Conservation (phyloP, 805 yeast genomes). For the Starmerella potacharoeniae region DNA sequence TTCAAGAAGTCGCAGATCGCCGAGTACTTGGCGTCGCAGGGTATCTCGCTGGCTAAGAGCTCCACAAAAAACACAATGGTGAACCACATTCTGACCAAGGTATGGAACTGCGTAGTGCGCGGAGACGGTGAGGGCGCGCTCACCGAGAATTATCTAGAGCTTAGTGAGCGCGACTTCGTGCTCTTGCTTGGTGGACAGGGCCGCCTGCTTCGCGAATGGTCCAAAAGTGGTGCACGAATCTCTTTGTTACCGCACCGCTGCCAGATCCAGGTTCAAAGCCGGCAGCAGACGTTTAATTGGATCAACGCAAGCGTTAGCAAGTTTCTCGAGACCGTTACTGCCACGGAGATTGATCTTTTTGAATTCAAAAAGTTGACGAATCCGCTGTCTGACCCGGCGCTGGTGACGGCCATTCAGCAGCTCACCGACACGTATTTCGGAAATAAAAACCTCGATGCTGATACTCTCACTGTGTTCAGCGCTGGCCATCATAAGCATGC, state of each 20-base stretch:
- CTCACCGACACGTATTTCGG: slow-evolving; percentile 25
- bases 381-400: slow-evolving; percentile 8
- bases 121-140: slow-evolving; percentile 28
- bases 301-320: slow-evolving; percentile 29
- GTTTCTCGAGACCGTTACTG: slow-evolving; percentile 25
- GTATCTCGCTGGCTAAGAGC: not conserved
- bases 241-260: slow-evolving; percentile 28
- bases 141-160: slow-evolving; percentile 28
- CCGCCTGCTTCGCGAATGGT: slow-evolving; percentile 32
- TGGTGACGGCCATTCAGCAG: slow-evolving; percentile 24
- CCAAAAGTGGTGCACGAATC: slow-evolving; percentile 34
- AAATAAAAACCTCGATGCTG: slow-evolving; percentile 5
- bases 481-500: slow-evolving; percentile 10
- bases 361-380: slow-evolving; percentile 10
- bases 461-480: slow-evolving; percentile 14
- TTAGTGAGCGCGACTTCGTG: slow-evolving; percentile 34
- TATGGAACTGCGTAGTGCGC: slow-evolving; percentile 31
- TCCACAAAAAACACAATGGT: slow-evolving; percentile 21
- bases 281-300: slow-evolving; percentile 34
- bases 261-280: slow-evolving; percentile 33
- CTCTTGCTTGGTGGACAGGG: slow-evolving; percentile 34
- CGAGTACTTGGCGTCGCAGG: slow-evolving; percentile 8
- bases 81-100: slow-evolving; percentile 27
- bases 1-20: slow-evolving; percentile 25
- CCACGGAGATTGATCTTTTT: slow-evolving; percentile 29